Percentiles rank a stretch among this genome's conserved stretches.
These are phyloP conservation scores for Podila epicladia DNA, from an alignment of 192 early-diverging fungal genomes.

Conservation along the genomic window DNA sequence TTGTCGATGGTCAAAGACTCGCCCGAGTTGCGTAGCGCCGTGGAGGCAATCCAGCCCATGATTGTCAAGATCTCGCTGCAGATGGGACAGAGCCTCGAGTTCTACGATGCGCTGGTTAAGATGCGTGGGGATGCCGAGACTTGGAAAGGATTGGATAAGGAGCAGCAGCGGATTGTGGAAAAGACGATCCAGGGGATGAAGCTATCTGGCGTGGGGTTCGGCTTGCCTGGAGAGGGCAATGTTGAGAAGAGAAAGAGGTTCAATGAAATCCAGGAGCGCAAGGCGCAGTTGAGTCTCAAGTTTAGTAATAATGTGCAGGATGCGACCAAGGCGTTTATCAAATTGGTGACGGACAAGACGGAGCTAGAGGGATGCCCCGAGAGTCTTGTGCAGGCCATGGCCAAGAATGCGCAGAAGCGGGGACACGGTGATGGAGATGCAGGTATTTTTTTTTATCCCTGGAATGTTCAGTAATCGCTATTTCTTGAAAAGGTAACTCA, in stretches of 20 bases:
- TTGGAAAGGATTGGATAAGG: constrained; percentile 52
- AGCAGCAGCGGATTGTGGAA: constrained; percentile 63
- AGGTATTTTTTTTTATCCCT: constrained; percentile 7
- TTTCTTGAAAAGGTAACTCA: neutral
- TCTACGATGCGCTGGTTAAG: constrained; percentile 60
- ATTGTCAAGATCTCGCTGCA: constrained; percentile 58
- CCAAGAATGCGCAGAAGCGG: constrained; percentile 51
- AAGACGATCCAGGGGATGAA: constrained; percentile 60
- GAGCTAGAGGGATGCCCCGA: constrained; percentile 59
- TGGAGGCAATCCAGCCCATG: constrained; percentile 61
- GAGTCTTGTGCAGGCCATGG: constrained; percentile 52
- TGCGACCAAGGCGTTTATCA: constrained; percentile 62
- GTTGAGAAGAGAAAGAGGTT: constrained; percentile 59
- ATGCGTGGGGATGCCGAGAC: constrained; percentile 38
- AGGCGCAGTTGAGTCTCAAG: constrained; percentile 58
- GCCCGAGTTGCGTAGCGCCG: constrained; percentile 56
- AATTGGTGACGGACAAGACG: constrained; percentile 48
- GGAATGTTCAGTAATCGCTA: too few species aligned
- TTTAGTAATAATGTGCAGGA: constrained; percentile 67
- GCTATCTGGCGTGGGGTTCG: constrained; percentile 51
- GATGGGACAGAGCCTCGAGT: constrained; percentile 64
- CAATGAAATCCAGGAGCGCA: constrained; percentile 57
- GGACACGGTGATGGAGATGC: constrained; percentile 47
- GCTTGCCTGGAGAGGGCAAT: constrained; percentile 54
- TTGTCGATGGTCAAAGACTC: constrained; percentile 65